Evolutionary conservation across 73 alveolate genomes (phyloP).

Genomic region (Tetrahymena malaccensis): DNA sequence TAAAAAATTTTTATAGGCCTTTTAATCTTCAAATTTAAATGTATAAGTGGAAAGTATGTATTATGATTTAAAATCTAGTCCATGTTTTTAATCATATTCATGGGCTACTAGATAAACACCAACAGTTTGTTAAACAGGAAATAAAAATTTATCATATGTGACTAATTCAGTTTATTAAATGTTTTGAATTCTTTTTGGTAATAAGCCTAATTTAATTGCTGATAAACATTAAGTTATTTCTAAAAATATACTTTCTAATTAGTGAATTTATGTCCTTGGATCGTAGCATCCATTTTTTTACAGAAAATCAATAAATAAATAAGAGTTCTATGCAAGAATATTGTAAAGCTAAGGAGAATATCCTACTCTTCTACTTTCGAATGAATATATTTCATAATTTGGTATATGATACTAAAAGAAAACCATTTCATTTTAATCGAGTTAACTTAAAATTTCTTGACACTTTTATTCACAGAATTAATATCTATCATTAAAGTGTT

Average conservation of each 20-base stretch:
- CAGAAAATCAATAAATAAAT: neutral
- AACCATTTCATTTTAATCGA: neutral
- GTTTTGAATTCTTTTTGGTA: neutral
- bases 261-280: neutral
- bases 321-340: neutral
- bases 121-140: neutral
- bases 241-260: neutral
- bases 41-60: neutral
- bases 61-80: neutral
- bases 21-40: neutral
- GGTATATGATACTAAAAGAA: neutral
- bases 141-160: neutral
- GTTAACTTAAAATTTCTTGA: neutral
- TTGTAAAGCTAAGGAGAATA: neutral
- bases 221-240: neutral
- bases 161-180: neutral
- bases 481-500: neutral
- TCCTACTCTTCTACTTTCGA: neutral
- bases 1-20: neutral
- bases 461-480: neutral
- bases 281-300: neutral
- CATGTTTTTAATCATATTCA: neutral
- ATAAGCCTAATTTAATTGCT: neutral
- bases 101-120: neutral
- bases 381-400: neutral